Evolutionary conservation across 768 basidiomycete species (phyloP).

Genomic region (Boletus eberwhitei): DNA sequence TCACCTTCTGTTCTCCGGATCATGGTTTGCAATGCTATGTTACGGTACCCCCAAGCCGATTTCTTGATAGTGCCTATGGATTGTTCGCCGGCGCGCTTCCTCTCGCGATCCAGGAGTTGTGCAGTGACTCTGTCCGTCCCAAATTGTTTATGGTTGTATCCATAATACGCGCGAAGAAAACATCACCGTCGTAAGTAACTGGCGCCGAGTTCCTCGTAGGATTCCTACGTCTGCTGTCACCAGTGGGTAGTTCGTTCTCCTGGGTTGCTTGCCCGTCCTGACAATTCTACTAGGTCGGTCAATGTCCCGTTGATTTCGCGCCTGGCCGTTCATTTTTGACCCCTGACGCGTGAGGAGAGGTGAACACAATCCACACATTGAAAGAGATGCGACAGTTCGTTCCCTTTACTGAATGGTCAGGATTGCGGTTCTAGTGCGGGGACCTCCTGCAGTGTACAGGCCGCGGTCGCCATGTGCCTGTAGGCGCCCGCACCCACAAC

Average conservation of each 20-base stretch:
- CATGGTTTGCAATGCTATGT: not conserved
- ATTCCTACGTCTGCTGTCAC: not conserved
- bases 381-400: not conserved
- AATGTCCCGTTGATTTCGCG: not conserved
- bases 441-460: not conserved
- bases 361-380: not conserved
- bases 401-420: not conserved
- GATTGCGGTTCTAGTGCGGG: constrained; percentile 8
- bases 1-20: not conserved
- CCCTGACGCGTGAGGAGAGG: not conserved
- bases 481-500: constrained; percentile 18
- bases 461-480: not conserved
- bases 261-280: not conserved
- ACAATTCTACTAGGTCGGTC: not conserved
- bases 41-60: not conserved
- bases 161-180: not conserved
- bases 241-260: not conserved
- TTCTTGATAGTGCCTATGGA: not conserved
- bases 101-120: not conserved
- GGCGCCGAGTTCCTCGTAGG: not conserved
- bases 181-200: not conserved
- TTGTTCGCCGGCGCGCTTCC: not conserved
- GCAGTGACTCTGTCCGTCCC: not conserved
- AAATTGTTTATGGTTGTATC: not conserved
- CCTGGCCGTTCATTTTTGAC: not conserved